phyloP scores from a whole-genome alignment of 2,329 filamentous ascomycete genomes.

The Ascochyta fabae region DNA sequence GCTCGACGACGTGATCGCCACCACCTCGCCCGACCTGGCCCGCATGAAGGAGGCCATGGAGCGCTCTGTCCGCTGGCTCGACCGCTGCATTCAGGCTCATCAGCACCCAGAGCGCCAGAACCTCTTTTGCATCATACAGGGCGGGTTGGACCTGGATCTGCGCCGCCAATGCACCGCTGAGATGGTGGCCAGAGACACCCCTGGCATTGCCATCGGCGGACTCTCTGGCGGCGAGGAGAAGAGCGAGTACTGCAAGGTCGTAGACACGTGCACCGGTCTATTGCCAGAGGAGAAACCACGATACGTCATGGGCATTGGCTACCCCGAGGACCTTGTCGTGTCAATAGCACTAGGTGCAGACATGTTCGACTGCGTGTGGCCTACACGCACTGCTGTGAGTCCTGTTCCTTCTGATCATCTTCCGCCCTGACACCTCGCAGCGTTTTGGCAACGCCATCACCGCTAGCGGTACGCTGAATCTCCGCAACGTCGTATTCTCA shows the following conservation, averaged over 20 bases:
- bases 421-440: slow-evolving; percentile 35
- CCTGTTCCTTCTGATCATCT: neutral
- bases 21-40: slow-evolving; percentile 85
- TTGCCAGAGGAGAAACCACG: slow-evolving; percentile 92
- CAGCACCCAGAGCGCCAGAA: slow-evolving; percentile 84
- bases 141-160: slow-evolving; percentile 87
- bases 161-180: slow-evolving; percentile 80
- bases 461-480: slow-evolving; percentile 77
- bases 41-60: slow-evolving; percentile 96
- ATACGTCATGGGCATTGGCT: slow-evolving; percentile 99
- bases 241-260: slow-evolving; percentile 87
- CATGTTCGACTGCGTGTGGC: slow-evolving; percentile 99
- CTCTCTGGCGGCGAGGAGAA: slow-evolving; percentile 96
- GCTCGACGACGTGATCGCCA: slow-evolving; percentile 95
- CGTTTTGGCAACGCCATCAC: slow-evolving; percentile 96
- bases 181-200: slow-evolving; percentile 91
- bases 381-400: slow-evolving; percentile 82
- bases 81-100: slow-evolving; percentile 91
- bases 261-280: slow-evolving; percentile 81
- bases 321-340: slow-evolving; percentile 93
- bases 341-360: slow-evolving; percentile 93
- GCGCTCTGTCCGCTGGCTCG: slow-evolving; percentile 92
- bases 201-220: slow-evolving; percentile 95
- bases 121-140: slow-evolving; percentile 98
- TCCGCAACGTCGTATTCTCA: slow-evolving; percentile 77